phyloP scores from a whole-genome alignment of 257 asterid genomes.

The Oldenlandia corymbosa region DNA sequence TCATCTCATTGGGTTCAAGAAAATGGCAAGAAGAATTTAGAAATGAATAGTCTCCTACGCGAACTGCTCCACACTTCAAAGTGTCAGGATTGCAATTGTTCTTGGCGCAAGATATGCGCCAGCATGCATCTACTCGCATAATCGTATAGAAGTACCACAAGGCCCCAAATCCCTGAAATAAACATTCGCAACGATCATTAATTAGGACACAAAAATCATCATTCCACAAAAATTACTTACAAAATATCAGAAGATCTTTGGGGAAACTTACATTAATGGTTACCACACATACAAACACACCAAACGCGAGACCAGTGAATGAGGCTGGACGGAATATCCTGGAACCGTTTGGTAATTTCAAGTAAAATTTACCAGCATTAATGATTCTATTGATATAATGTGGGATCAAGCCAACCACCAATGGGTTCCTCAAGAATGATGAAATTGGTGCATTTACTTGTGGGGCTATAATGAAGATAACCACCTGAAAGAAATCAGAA shows the following conservation, averaged over 20 bases:
- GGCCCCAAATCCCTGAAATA: constrained; percentile 46
- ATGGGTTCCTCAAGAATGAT: constrained; percentile 21
- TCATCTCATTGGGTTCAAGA: constrained; percentile 28
- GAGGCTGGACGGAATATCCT: constrained; percentile 51
- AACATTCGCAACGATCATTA: neutral
- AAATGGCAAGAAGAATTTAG: constrained; percentile 40
- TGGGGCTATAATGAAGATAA: constrained; percentile 29
- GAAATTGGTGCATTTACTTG: constrained; percentile 25
- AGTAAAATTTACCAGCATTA: constrained; percentile 40
- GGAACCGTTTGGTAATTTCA: constrained; percentile 39
- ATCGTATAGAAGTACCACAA: constrained; percentile 58
- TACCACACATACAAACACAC: constrained; percentile 57
- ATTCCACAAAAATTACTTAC: neutral
- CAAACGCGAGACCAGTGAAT: constrained; percentile 66
- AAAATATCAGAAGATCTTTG: too few species aligned
- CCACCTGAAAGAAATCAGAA: constrained; percentile 26
- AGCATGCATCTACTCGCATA: constrained; percentile 51
- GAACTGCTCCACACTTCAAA: constrained; percentile 28
- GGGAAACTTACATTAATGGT: constrained; percentile 51
- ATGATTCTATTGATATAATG: constrained; percentile 51
- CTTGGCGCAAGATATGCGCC: constrained; percentile 37
- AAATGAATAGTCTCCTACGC: constrained; percentile 17
- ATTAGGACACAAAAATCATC: neutral
- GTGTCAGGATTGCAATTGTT: constrained; percentile 11
- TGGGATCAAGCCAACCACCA: constrained; percentile 29